Evolutionary conservation across 805 yeast genomes (phyloP).

Genomic region (Candida loeiensis): DNA sequence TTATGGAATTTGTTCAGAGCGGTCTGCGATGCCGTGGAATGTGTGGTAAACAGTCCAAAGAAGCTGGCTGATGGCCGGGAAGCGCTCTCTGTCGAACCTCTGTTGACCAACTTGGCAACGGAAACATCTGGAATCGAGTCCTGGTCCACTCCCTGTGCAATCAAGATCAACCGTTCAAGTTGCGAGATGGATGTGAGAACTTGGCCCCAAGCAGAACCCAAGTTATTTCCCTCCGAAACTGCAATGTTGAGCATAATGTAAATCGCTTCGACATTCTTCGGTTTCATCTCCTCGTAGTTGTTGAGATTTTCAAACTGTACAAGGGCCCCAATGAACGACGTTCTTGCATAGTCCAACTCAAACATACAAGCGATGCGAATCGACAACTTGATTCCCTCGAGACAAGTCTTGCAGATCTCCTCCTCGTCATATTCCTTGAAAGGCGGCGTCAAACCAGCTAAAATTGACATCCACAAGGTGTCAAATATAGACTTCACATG

Average conservation of each 20-base stretch:
- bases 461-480: slow-evolving; percentile 92
- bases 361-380: slow-evolving; percentile 81
- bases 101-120: slow-evolving; percentile 63
- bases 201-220: slow-evolving; percentile 78
- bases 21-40: slow-evolving; percentile 54
- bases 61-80: slow-evolving; percentile 38
- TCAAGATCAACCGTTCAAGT: slow-evolving; percentile 82
- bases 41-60: slow-evolving; percentile 54
- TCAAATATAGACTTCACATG: slow-evolving; percentile 93
- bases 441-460: slow-evolving; percentile 93
- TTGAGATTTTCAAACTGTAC: slow-evolving; percentile 81
- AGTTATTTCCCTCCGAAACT: slow-evolving; percentile 68
- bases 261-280: slow-evolving; percentile 80
- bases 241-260: slow-evolving; percentile 72
- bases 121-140: slow-evolving; percentile 82
- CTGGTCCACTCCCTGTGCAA: slow-evolving; percentile 84
- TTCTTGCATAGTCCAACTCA: slow-evolving; percentile 78
- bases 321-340: slow-evolving; percentile 85
- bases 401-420: slow-evolving; percentile 61
- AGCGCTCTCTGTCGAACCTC: slow-evolving; percentile 45
- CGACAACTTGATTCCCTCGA: slow-evolving; percentile 84
- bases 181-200: slow-evolving; percentile 81
- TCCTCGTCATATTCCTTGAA: slow-evolving; percentile 83
- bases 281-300: slow-evolving; percentile 71
- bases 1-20: slow-evolving; percentile 70